Evolutionary conservation across 2,329 filamentous ascomycete species (phyloP), one percentile per base, ranked within the genome.

Genomic region (Teratosphaeria destructans): DNA sequence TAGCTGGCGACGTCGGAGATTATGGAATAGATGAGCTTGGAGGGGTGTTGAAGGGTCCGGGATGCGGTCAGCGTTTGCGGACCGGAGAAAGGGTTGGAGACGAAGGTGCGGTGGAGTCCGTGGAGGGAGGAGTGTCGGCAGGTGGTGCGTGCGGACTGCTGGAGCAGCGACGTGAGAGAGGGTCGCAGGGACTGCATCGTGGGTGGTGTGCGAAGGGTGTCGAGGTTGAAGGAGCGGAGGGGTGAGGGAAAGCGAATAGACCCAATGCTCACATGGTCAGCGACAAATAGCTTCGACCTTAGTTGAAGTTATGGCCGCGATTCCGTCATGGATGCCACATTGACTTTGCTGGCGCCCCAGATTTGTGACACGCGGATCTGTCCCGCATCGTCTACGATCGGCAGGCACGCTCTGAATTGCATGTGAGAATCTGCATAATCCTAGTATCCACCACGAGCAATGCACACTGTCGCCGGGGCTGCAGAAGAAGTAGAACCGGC

Each of bases 1-100:
- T 99, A 99, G 63, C 84, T 85, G 73, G 90, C 84, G 64, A 99
- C 85, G 74, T 96, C 90, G 76, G 91, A 85, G 73, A 99, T 92
- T 58, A 96, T 82, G 65, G 81, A 79, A 82, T 94, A 99, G 66
- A 99, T 85, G 1, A 84, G 79, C 4, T 75, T 69, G 35, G 85
- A 78, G 0, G 85, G 77, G 78, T 95, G 95, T 14, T 89, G 88
- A 14, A 97, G 86, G 3, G 81, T 87, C 62, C 90, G 88, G 23
- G 81, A 80, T 11, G 90, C 91, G 57, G 82, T 84, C 60, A 97
- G 81, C 64, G 78, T 83, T 70, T 92, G 89, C 63, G 78, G 83
- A 79, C 60, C 68, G 63, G 67, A 78, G 78, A 64, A 81, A 75
- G 27, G 73, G 66, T 77, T 76, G 54, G 73, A 68, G 60, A 77